phyloP scores from a whole-genome alignment of 495 filamentous ascomycete species.

The Trichoderma reesei region DNA sequence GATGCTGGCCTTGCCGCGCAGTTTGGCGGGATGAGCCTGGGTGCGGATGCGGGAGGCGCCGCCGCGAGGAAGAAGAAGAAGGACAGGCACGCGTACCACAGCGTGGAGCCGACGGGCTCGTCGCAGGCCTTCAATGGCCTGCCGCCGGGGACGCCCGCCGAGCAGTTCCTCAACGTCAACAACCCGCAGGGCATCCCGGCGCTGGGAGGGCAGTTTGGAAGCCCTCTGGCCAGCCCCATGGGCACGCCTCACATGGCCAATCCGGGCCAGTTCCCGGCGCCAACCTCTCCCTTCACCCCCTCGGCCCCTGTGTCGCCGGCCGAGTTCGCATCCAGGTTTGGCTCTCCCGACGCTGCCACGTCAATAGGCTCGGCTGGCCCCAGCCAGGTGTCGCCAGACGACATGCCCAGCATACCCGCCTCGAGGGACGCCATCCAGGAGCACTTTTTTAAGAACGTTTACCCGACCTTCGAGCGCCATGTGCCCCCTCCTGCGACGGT shows the following conservation, averaged over 20 bases:
- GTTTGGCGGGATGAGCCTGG: constrained; percentile 71
- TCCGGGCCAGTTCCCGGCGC: constrained; percentile 52
- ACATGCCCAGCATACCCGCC: constrained; percentile 83
- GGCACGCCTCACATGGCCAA: constrained; percentile 48
- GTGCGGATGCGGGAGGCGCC: constrained; percentile 38
- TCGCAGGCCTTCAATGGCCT: constrained; percentile 58
- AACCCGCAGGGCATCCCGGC: constrained; percentile 13
- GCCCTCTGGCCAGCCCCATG: constrained; percentile 18
- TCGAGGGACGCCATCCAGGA: constrained; percentile 72
- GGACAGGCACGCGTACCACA: constrained; percentile 86
- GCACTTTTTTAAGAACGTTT: constrained; percentile 78
- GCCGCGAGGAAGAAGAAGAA: constrained; percentile 72
- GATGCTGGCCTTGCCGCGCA: constrained; percentile 65
- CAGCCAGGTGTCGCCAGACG: constrained; percentile 77
- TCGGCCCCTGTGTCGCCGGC: constrained; percentile 38
- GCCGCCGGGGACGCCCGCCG: constrained; percentile 47
- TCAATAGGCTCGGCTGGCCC: constrained; percentile 40
- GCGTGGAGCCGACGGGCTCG: constrained; percentile 58
- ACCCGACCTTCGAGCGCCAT: constrained; percentile 89
- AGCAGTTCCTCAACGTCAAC: constrained; percentile 56
- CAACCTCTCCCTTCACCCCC: constrained; percentile 45
- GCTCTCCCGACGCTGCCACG: constrained; percentile 24
- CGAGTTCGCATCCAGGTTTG: constrained; percentile 43
- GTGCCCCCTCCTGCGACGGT: constrained; percentile 81
- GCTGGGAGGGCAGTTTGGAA: constrained; percentile 32